Conservation (phyloP, 164 flowering plant species). For the grape (Vitis vinifera) region ASM3070453v1 NC_081809.1:19422501-19423000, state of each 20-base stretch:
- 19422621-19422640: no score
- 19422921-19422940: slow-evolving; percentile 30
- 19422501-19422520: no score
- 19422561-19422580: no score
- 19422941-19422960: slow-evolving; percentile 41
- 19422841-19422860: background rate
- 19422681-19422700: slow-evolving; percentile 24
- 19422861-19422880: background rate
- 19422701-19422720: slow-evolving; percentile 30
- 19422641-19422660: slow-evolving; percentile 18
- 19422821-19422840: background rate
- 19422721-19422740: slow-evolving; percentile 24
- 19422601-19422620: no score
- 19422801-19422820: background rate
- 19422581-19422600: no score
- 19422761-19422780: background rate
- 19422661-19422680: slow-evolving; percentile 31
- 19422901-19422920: background rate
- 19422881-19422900: background rate
- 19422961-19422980: slow-evolving; percentile 26
- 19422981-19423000: slow-evolving; percentile 27
- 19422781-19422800: slow-evolving; percentile 3
- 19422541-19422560: no score
- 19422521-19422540: no score
- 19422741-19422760: background rate